Evolutionary conservation across 805 yeast genomes (phyloP).

Genomic region (Hanseniaspora clermontiae): DNA sequence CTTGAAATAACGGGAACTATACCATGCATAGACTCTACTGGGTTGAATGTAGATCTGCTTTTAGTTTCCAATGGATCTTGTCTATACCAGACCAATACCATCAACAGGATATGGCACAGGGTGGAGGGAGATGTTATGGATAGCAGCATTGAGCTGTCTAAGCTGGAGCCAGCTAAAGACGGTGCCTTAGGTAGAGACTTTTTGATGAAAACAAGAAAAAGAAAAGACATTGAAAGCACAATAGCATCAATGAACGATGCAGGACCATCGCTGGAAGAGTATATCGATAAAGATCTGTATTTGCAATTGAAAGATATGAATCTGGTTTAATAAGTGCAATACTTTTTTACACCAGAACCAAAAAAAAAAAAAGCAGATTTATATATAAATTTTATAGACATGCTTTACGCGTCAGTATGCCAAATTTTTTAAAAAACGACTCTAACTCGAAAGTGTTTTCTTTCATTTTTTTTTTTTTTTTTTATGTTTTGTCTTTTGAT

Average conservation of each 20-base stretch:
- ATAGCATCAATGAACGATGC: constrained; percentile 31
- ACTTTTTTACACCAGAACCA: not conserved
- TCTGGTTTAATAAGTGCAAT: not conserved
- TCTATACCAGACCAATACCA: constrained; percentile 50
- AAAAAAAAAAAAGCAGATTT: not conserved
- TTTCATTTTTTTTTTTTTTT: not conserved
- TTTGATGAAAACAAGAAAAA: constrained; percentile 71
- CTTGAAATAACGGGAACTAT: constrained; percentile 48
- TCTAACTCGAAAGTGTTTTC: not conserved
- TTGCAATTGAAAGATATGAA: constrained; percentile 30
- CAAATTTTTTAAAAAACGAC: too few species aligned
- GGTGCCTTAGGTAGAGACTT: constrained; percentile 74
- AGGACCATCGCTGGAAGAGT: constrained; percentile 39
- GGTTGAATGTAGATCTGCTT: constrained; percentile 76
- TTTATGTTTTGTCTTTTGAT: too few species aligned
- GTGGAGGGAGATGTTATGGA: constrained; percentile 93
- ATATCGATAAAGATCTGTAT: constrained; percentile 50
- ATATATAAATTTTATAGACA: too few species aligned
- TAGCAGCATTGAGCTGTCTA: constrained; percentile 45
- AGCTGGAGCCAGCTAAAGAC: constrained; percentile 61
- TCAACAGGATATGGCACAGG: constrained; percentile 45
- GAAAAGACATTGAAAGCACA: constrained; percentile 65
- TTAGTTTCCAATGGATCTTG: constrained; percentile 70
- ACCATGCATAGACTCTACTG: constrained; percentile 85
- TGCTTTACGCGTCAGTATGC: not conserved